phyloP scores from a whole-genome alignment of 1,139 yeast species.

The Yamadazyma atlantica region DNA sequence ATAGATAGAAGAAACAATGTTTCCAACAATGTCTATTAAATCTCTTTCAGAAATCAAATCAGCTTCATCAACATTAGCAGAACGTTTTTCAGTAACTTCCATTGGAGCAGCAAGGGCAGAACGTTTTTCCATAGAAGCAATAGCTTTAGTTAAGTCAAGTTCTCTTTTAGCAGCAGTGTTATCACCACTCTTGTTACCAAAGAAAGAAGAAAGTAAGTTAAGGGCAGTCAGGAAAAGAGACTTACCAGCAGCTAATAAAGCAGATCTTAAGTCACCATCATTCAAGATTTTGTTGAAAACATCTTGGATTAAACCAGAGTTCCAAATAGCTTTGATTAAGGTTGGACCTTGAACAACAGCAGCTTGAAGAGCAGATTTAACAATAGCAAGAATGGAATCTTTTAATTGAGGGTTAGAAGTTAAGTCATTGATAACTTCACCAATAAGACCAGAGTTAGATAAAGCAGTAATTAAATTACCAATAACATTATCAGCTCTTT shows the following conservation, averaged over 20 bases:
- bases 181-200: constrained; percentile 18
- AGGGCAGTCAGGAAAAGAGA: constrained; percentile 34
- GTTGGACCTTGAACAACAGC: constrained; percentile 45
- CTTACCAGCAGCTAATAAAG: constrained; percentile 37
- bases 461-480: constrained; percentile 40
- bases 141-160: constrained; percentile 13
- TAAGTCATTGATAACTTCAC: constrained; percentile 37
- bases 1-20: constrained; percentile 29
- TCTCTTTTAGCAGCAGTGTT: constrained; percentile 16
- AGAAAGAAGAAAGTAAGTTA: constrained; percentile 26
- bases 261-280: constrained; percentile 35
- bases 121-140: constrained; percentile 15
- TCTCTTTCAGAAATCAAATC: constrained; percentile 40
- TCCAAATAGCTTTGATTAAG: constrained; percentile 43
- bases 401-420: constrained; percentile 32
- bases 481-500: constrained; percentile 41
- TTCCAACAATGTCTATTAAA: constrained; percentile 26
- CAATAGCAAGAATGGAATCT: constrained; percentile 25
- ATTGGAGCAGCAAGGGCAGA: constrained; percentile 4
- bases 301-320: constrained; percentile 42
- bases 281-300: constrained; percentile 34
- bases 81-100: constrained; percentile 8
- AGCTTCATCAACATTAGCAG: constrained; percentile 12
- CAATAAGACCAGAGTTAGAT: constrained; percentile 39
- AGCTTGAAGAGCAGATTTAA: constrained; percentile 34